Conservation (phyloP, 768 basidiomycete genomes). For the Mycena amicta region DNA sequence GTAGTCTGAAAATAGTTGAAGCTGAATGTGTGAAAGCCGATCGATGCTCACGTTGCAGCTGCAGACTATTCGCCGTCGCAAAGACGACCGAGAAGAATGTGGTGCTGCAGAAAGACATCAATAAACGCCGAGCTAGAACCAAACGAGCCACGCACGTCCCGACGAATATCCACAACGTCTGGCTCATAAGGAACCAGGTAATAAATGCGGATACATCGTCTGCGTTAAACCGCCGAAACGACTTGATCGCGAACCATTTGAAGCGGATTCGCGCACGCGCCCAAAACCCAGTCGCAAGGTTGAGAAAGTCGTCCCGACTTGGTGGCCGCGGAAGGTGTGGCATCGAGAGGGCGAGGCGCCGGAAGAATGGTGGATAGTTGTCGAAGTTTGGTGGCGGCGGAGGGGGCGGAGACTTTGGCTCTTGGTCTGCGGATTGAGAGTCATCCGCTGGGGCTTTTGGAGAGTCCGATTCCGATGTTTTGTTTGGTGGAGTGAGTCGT, state of each 20-base stretch:
- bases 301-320: conserved; percentile 86
- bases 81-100: conserved; percentile 96
- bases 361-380: conserved; percentile 81
- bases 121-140: conserved; percentile 51
- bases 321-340: conserved; percentile 74
- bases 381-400: conserved; percentile 46
- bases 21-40: conserved; percentile 1
- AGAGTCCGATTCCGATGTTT: conserved; percentile 7
- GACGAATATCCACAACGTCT: conserved; percentile 92
- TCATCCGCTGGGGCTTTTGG: conserved; percentile 4
- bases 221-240: conserved; percentile 92
- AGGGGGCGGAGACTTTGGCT: neutral
- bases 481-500: conserved; percentile 7
- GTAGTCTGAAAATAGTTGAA: conserved; percentile 53
- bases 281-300: conserved; percentile 88
- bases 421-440: neutral
- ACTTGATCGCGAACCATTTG: conserved; percentile 96
- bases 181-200: conserved; percentile 95
- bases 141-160: conserved; percentile 71
- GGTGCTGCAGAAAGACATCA: too few relatives aligned
- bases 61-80: conserved; percentile 83
- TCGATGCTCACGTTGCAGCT: conserved; percentile 78
- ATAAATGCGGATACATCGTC: conserved; percentile 97
- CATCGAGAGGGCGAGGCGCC: conserved; percentile 73
- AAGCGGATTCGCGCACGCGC: conserved; percentile 87